These are phyloP conservation scores for Russula virescens DNA, from an alignment of 768 basidiomycete genomes.

Conservation along the genomic window DNA sequence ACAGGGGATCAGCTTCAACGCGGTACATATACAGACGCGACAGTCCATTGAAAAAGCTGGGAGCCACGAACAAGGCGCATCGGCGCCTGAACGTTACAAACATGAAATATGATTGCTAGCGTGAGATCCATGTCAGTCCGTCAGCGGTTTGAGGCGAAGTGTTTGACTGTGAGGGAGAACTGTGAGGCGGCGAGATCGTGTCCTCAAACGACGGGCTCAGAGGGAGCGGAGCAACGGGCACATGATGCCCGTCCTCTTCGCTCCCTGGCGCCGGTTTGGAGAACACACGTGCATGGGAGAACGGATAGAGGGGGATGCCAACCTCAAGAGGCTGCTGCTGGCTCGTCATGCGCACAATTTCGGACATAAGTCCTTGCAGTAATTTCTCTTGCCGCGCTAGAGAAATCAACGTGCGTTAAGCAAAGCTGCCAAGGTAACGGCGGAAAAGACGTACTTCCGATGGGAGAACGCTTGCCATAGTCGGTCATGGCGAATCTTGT, in stretches of 20 bases:
- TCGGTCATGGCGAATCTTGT: constrained; percentile 79
- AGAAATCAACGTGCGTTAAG: not conserved
- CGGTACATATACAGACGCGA: not conserved
- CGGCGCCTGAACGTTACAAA: no score
- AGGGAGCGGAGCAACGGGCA: constrained; percentile 35
- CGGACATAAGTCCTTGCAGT: constrained; percentile 77
- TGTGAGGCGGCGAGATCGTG: constrained; percentile 23
- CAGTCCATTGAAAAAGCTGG: not conserved
- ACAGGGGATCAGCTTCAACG: not conserved
- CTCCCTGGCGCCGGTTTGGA: constrained; percentile 39
- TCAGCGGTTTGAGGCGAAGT: constrained; percentile 24
- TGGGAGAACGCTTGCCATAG: constrained; percentile 73
- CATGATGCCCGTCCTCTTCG: constrained; percentile 29
- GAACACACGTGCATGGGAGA: constrained; percentile 65
- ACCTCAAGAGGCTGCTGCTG: constrained; percentile 78
- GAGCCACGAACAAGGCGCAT: no score
- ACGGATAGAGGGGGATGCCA: constrained; percentile 74
- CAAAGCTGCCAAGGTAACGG: not conserved
- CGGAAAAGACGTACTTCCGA: constrained; percentile 57
- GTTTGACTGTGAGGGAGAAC: constrained; percentile 9
- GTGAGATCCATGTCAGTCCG: constrained; percentile 11
- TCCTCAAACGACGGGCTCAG: constrained; percentile 35
- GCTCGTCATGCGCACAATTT: constrained; percentile 76
- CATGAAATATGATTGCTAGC: not conserved
- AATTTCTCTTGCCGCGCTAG: constrained; percentile 78